phyloP scores from a whole-genome alignment of 257 asterid genomes.

The Avicennia marina region DNA sequence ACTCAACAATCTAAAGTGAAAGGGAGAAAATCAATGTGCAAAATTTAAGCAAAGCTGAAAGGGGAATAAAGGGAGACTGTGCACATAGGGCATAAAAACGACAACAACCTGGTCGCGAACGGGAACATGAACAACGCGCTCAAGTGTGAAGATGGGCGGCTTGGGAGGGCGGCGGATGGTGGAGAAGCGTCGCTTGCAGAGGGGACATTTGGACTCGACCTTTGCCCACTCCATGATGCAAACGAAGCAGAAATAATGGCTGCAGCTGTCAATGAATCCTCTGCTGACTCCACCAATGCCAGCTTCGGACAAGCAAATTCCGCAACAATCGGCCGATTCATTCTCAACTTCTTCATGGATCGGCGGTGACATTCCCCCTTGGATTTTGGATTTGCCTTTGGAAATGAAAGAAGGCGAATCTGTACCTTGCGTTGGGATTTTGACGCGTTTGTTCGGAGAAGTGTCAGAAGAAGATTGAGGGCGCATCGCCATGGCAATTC shows the following conservation, averaged over 20 bases:
- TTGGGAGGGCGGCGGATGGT: slow-evolving; percentile 59
- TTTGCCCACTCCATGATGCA: slow-evolving; percentile 86
- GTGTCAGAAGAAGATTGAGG: not conserved
- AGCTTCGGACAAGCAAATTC: slow-evolving; percentile 58
- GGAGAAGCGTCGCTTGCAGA: slow-evolving; percentile 72
- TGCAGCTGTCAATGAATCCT: slow-evolving; percentile 64
- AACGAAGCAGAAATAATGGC: slow-evolving; percentile 66
- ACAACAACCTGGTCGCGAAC: slow-evolving; percentile 63
- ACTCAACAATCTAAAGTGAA: no score
- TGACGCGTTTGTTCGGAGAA: slow-evolving; percentile 33
- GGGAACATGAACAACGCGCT: slow-evolving; percentile 54
- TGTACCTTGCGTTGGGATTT: slow-evolving; percentile 13
- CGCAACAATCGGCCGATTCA: slow-evolving; percentile 38
- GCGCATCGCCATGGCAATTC: slow-evolving; percentile 17
- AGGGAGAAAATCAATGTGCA: no score
- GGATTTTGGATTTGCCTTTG: slow-evolving; percentile 38
- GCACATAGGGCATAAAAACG: not conserved
- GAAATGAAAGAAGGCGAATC: slow-evolving; percentile 11
- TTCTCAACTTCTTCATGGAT: not conserved
- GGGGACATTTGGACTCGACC: slow-evolving; percentile 73
- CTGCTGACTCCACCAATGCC: slow-evolving; percentile 34
- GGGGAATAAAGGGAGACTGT: not conserved
- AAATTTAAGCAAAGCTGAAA: not conserved
- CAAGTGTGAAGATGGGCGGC: slow-evolving; percentile 43
- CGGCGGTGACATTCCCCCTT: slow-evolving; percentile 5